Evolutionary conservation across 129 eudicot genomes (phyloP).

Genomic region (Escallonia rubra): DNA sequence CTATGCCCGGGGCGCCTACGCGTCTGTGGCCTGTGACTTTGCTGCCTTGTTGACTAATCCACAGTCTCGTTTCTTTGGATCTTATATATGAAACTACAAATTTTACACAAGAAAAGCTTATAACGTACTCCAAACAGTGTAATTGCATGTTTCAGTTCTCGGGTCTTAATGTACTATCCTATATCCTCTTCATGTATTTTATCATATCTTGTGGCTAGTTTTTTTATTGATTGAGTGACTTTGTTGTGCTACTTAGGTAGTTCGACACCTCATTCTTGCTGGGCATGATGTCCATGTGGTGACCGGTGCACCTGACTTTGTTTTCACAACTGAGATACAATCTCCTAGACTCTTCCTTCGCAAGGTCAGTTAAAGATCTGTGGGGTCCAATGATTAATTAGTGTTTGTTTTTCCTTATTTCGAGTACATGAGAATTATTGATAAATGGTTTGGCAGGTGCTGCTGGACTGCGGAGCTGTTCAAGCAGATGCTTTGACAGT

Average conservation of each 20-base stretch:
- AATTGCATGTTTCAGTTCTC: too few species aligned
- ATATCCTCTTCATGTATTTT: neutral
- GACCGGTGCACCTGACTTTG: conserved; percentile 96
- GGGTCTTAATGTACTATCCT: neutral
- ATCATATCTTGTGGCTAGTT: neutral
- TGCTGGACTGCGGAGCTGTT: conserved; percentile 96
- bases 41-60: too few species aligned
- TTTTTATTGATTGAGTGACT: neutral
- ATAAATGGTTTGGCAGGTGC: conserved; percentile 38
- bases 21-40: too few species aligned
- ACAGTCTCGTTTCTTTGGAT: too few species aligned
- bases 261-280: conserved; percentile 87
- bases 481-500: conserved; percentile 99
- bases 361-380: conserved; percentile 39
- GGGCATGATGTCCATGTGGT: conserved; percentile 99
- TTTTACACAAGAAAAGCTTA: too few species aligned
- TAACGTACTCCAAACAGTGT: too few species aligned
- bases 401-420: neutral
- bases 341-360: conserved; percentile 93
- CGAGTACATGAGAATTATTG: neutral
- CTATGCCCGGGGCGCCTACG: too few species aligned
- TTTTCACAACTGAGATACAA: conserved; percentile 76
- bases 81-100: too few species aligned
- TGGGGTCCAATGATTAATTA: neutral
- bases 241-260: conserved; percentile 48